Evolutionary conservation across 192 early-diverging fungal species (phyloP).

Genomic region (Entophlyctis helioformis): DNA sequence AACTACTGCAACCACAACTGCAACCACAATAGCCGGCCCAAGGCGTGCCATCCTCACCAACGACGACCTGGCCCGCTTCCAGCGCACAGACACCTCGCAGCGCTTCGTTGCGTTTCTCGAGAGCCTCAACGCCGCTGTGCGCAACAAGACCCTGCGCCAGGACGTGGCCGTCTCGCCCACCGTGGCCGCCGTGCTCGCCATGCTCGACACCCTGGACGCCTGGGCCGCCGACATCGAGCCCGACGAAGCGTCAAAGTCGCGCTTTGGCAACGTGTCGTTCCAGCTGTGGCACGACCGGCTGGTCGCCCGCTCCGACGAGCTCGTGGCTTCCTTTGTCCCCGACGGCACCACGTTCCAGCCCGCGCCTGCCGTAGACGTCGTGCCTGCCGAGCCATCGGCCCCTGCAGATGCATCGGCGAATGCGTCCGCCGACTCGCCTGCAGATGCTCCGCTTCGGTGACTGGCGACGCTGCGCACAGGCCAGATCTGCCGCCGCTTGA

Average conservation of each 20-base stretch:
- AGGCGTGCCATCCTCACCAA: conserved; percentile 60
- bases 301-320: neutral
- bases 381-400: neutral
- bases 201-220: conserved; percentile 54
- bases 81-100: conserved; percentile 45
- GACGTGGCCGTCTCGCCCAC: neutral
- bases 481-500: conserved; percentile 6
- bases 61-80: conserved; percentile 72
- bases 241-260: conserved; percentile 57
- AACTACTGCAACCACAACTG: too few species aligned
- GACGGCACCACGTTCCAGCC: neutral
- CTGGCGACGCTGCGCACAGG: conserved; percentile 7
- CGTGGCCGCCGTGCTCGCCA: neutral
- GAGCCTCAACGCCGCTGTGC: conserved; percentile 60
- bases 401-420: neutral
- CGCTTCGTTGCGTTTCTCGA: conserved; percentile 61
- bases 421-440: neutral
- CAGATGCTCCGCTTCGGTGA: neutral
- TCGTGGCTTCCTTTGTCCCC: neutral
- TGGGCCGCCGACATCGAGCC: conserved; percentile 58
- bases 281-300: conserved; percentile 67
- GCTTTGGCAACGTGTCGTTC: conserved; percentile 96
- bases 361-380: neutral
- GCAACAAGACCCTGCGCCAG: conserved; percentile 30
- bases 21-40: too few species aligned